These are phyloP conservation scores for Suillus tomentosus DNA, from an alignment of 768 basidiomycete species.

Conservation along the genomic window DNA sequence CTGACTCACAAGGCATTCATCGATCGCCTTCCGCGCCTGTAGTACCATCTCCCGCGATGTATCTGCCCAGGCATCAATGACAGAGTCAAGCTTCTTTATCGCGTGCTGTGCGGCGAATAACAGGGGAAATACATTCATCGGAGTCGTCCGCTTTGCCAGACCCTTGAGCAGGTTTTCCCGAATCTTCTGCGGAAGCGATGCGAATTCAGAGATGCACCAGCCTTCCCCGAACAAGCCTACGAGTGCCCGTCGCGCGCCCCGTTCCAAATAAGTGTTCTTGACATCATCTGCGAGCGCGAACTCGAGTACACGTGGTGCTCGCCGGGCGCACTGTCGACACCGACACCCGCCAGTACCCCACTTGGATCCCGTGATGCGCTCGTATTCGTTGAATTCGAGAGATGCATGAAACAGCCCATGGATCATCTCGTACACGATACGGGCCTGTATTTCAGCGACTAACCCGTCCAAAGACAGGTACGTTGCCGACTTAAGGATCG, in stretches of 20 bases:
- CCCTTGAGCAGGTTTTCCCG: constrained; percentile 74
- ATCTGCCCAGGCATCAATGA: constrained; percentile 55
- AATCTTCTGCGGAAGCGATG: constrained; percentile 61
- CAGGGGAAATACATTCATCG: constrained; percentile 65
- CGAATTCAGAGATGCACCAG: constrained; percentile 86
- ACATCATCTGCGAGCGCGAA: constrained; percentile 82
- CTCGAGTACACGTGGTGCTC: constrained; percentile 81
- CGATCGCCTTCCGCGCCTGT: constrained; percentile 59
- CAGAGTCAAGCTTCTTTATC: constrained; percentile 50
- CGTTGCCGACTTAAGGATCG: constrained; percentile 79
- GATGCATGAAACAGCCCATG: constrained; percentile 89
- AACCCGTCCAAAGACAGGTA: constrained; percentile 80
- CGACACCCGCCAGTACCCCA: constrained; percentile 87
- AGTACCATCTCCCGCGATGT: constrained; percentile 61
- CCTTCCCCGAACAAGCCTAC: constrained; percentile 86
- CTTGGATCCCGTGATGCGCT: constrained; percentile 66
- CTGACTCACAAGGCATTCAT: constrained; percentile 59
- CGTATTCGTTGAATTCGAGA: constrained; percentile 78
- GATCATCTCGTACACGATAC: constrained; percentile 85
- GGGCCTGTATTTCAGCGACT: constrained; percentile 76
- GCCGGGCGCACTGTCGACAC: constrained; percentile 79
- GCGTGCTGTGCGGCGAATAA: constrained; percentile 69
- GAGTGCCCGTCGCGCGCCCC: constrained; percentile 72
- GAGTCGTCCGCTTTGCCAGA: constrained; percentile 66
- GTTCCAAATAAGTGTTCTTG: constrained; percentile 66